Evolutionary conservation across 2,329 filamentous ascomycete genomes (phyloP).

Genomic region (Fusarium humuli): DNA sequence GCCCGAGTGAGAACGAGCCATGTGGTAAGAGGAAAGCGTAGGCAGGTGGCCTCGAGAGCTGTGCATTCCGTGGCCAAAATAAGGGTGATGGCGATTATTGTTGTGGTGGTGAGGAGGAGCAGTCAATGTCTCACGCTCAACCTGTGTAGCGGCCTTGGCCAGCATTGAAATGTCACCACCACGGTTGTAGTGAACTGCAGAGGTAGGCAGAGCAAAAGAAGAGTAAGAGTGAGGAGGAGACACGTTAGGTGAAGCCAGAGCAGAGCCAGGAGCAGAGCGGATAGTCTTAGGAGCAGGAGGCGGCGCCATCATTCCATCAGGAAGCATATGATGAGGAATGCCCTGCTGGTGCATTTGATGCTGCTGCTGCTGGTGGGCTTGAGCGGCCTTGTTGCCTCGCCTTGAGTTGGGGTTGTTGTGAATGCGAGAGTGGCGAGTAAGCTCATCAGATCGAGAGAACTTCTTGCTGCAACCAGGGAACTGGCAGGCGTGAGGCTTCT

Average conservation of each 20-base stretch:
- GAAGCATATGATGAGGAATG: conserved; percentile 58
- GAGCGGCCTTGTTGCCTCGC: conserved; percentile 82
- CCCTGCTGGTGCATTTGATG: conserved; percentile 55
- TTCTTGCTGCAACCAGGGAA: conserved; percentile 97
- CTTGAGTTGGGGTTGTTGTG: conserved; percentile 99
- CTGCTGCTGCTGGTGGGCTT: conserved; percentile 56
- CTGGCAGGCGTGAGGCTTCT: conserved; percentile 97
- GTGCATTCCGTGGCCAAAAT: conserved; percentile 62
- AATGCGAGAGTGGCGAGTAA: conserved; percentile 96
- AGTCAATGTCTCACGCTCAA: conserved; percentile 68
- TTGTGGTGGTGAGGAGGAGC: conserved; percentile 56
- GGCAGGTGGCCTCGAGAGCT: conserved; percentile 73
- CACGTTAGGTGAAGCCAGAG: conserved; percentile 91
- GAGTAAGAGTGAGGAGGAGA: conserved; percentile 93
- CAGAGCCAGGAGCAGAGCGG: conserved; percentile 87
- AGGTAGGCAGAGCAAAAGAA: conserved; percentile 69
- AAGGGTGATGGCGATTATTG: conserved; percentile 64
- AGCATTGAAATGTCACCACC: conserved; percentile 69
- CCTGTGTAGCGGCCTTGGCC: conserved; percentile 70
- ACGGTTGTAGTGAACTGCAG: conserved; percentile 63
- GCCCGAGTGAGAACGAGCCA: conserved; percentile 89
- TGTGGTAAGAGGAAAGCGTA: conserved; percentile 88
- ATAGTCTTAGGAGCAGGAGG: conserved; percentile 81
- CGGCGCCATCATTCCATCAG: conserved; percentile 80
- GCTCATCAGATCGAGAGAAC: conserved; percentile 95